Base-by-base conservation (phyloP, 2,329 filamentous ascomycete species). In the Davidsoniella virescens region DNA sequence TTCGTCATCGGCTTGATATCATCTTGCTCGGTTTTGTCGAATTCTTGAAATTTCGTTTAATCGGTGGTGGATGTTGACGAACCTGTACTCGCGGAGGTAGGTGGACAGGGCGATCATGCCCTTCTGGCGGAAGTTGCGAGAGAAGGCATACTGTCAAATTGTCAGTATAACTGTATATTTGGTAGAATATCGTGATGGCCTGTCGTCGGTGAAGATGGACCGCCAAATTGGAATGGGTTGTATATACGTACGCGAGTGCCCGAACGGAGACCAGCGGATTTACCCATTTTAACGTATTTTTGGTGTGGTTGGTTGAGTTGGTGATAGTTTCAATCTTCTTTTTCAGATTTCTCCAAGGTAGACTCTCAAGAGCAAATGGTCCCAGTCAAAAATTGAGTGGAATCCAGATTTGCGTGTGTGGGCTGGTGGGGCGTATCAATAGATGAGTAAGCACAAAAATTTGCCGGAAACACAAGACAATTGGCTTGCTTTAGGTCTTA, bases 11-110 rank as follows among this genome's bases (percentile, higher is more conserved):
- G 62, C 23, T 47, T 17, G 25, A 47, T n/a, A 18, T 26, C 14
- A 47, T 17, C 12, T 5, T 16, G 10, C 64, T 40, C 25, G 23
- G 36, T 43, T 26, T 48, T 18, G 26, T 17, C 33, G 25, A 12
- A 20, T 33, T 33, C 8, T 41, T 45, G 17, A 56, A 55, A 25
- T 37, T 16, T 47, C 49, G 44, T n/a, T 36, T 55, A 49, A 44
- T 38, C 48, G 47, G 43, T 25, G 37, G 25, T 36, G 18, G 40
- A 40, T 49, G 33, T 17, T 47, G 14, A 41, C 46, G 33, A 73
- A 87, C 81, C 83, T 87, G 84, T 93, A 96, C 67, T 85, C 78
- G 70, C 81, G 82, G 65, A 98, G 76, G 79, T 96, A 98, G 67
- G 90, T 96, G 62, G 82, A 87, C 66, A 96, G 76, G 64, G 77